Evolutionary conservation across 495 filamentous ascomycete genomes (phyloP), one percentile per base, ranked within the genome.

Genomic region (Pseudotulostoma volvatum): DNA sequence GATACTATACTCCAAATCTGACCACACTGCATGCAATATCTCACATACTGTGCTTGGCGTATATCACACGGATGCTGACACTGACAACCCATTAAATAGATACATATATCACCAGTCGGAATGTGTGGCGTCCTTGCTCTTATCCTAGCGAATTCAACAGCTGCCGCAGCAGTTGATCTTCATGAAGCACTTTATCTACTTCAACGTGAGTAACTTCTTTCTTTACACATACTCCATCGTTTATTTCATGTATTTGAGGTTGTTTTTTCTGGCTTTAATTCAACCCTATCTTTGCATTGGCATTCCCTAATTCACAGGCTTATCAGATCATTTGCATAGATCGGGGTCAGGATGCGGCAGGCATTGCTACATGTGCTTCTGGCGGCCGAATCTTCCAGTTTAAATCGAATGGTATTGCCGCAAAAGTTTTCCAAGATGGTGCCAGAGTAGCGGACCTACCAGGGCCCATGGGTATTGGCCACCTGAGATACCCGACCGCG

Each of bases 41-140:
- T n/a, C n/a, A n/a, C n/a, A n/a, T n/a, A n/a, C n/a, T n/a, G n/a
- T n/a, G n/a, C n/a, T n/a, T n/a, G n/a, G n/a, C 23, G 23, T 28
- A 5, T 28, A 5, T 28, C 5, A 28, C 5, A 28, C 23, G 23
- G 23, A 5, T 28, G 11, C 23, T 28, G 11, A 28, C 11, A 28
- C 23, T 28, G 11, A 28, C 11, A 28, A 28, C 23, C 23, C 5
- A 28, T 28, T 28, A 11, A 28, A 11, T 11, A 28, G 23, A 28
- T 28, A 28, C 11, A 28, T 28, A 5, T 28, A 5, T 5, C 23
- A 28, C 11, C 5, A 28, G 5, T 28, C 23, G 60, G 40, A 19
- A 93, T 93, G 87, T 93, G 84, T 59, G 86, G 86, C 44, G 84
- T 94, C 43, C 70, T 87, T 39, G 86, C 70, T 40, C 63, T 88